Percentiles rank a stretch among this genome's conserved stretches.
Conservation (phyloP, 805 yeast genomes). For the Sugiyamaella qingdaonensis region DNA sequence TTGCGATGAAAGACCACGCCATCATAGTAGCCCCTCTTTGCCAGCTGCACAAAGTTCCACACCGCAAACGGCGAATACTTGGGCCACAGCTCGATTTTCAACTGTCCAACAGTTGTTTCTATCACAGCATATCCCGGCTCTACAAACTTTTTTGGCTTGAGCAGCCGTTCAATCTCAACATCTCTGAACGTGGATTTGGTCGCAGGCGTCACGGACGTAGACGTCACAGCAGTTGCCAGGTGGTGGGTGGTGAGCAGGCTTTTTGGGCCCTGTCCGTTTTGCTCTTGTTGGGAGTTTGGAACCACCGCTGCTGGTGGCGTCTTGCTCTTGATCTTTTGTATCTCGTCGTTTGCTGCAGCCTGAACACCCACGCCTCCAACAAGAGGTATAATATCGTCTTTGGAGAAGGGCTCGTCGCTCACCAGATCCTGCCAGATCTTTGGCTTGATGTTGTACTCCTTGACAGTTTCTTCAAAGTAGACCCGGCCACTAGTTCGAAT, state of each 20-base stretch:
- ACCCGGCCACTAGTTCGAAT: constrained; percentile 31
- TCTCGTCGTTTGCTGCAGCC: not conserved
- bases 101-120: constrained; percentile 26
- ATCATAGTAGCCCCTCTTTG: constrained; percentile 31
- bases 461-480: constrained; percentile 29
- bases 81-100: constrained; percentile 24
- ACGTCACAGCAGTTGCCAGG: constrained; percentile 30
- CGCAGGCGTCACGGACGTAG: constrained; percentile 29
- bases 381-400: constrained; percentile 25
- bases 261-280: not conserved
- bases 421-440: constrained; percentile 31
- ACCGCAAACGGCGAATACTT: constrained; percentile 29
- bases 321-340: not conserved
- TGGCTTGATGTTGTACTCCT: constrained; percentile 27
- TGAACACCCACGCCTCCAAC: constrained; percentile 17
- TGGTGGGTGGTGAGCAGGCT: constrained; percentile 21
- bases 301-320: not conserved
- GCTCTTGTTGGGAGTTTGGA: not conserved
- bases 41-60: constrained; percentile 28
- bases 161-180: constrained; percentile 25
- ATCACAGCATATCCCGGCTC: constrained; percentile 28
- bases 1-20: constrained; percentile 31
- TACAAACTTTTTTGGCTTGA: constrained; percentile 27
- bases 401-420: constrained; percentile 28
- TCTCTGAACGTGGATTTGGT: constrained; percentile 24